Evolutionary conservation across 2,329 filamentous ascomycete genomes (phyloP).

Genomic region (Curvularia spicifera): DNA sequence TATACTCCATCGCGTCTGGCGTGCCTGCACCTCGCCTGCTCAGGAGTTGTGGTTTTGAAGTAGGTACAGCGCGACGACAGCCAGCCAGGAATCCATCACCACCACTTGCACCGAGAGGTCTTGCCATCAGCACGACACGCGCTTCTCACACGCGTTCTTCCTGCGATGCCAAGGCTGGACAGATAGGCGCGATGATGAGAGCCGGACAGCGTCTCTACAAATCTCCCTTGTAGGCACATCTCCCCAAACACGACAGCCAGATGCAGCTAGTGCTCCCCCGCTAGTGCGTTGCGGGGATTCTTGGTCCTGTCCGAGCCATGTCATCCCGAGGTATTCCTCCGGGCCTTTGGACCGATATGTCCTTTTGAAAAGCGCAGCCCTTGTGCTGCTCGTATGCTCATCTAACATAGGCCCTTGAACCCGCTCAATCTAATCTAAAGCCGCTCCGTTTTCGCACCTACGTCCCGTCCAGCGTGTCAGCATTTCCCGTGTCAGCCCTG

Average conservation of each 20-base stretch:
- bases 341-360: conserved; percentile 15
- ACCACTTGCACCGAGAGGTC: not conserved
- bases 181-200: not conserved
- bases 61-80: not conserved
- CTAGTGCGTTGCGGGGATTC: conserved; percentile 17
- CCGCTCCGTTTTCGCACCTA: not conserved
- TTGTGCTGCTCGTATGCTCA: conserved; percentile 2
- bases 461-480: not conserved
- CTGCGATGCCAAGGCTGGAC: not conserved
- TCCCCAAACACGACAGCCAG: conserved; percentile 1
- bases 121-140: not conserved
- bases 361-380: conserved; percentile 1
- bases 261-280: conserved; percentile 9
- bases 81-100: not conserved
- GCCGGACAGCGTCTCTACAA: not conserved
- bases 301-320: conserved; percentile 7
- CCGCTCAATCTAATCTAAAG: not conserved
- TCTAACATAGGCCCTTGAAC: not conserved
- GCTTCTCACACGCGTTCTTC: not conserved
- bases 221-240: not conserved
- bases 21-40: not conserved
- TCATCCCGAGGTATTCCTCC: conserved; percentile 14
- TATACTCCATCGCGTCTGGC: not conserved
- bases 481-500: not conserved
- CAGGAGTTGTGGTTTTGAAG: not conserved